Base-by-base conservation (phyloP, 768 basidiomycete species). In the Arthromyces matolae region DNA sequence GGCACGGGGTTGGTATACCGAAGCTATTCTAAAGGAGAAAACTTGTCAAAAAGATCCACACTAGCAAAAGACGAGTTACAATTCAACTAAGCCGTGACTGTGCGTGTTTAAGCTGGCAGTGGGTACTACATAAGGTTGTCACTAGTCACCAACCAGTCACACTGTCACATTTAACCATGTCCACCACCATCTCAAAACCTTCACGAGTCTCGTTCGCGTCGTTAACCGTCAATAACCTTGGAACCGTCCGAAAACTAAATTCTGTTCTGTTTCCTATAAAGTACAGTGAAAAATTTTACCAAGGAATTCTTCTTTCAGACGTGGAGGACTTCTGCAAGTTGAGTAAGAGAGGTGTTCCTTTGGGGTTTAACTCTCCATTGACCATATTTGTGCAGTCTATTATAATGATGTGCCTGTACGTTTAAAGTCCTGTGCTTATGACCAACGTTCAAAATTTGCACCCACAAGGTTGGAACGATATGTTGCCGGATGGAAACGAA, bases 321-420 rank as follows among this genome's bases (percentile, higher is more conserved):
- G 75, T 85, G 13, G 92, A 94, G 58, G 80, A 86, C 16, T 93
- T 89, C 66, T 92, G 89, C 71, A 84, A 91, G 67, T 84, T 94
- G 55, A 77, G 92, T 93, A 57, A 59, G 88, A 38, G 9, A 24
- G 14, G 25, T 43, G 22, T 10, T 20, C 29, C 13, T 20, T 39
- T 45, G 13, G 24, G 12, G 43, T 29, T 19, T 31, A 37, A 50
- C 34, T 50, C 43, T 20, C 37, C 24, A 36, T 46, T 13, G 28
- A 8, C 20, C 34, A 33, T 33, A 16, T 49, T 32, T 27, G 29
- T 12, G 29, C 10, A 93, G 93, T 93, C 39, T 93, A 93, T 69
- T 93, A 86, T 70, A 93, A 93, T 70, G 92, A 95, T 70, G 75
- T 95, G 48, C 90, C 93, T 37, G 77, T 75, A 59, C 51, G 72